Evolutionary conservation across 73 alveolate genomes (phyloP), one percentile per base, ranked within the genome.

Genomic region (Stentor roeselii): DNA sequence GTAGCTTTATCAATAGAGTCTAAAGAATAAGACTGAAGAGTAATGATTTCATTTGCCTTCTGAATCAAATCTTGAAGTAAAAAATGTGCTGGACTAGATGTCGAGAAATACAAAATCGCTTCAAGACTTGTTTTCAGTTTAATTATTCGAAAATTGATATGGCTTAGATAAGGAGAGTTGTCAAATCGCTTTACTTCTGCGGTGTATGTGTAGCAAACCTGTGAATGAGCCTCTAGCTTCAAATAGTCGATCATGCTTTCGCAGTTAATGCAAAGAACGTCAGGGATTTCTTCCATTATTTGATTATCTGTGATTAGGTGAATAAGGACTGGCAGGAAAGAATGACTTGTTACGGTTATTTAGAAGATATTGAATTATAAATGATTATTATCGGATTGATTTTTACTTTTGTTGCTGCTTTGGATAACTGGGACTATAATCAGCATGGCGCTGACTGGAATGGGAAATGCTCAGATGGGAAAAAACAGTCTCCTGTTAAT

Each of bases 371-470:
- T n/a, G n/a, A n/a, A n/a, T n/a, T n/a, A n/a, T n/a, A n/a, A n/a
- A n/a, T n/a, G n/a, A n/a, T n/a, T n/a, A n/a, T n/a, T n/a, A n/a
- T n/a, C n/a, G n/a, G n/a, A n/a, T n/a, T n/a, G n/a, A n/a, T n/a
- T n/a, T n/a, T n/a, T n/a, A n/a, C n/a, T n/a, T n/a, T n/a, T n/a
- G n/a, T n/a, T n/a, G n/a, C n/a, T n/a, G n/a, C n/a, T n/a, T n/a
- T n/a, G n/a, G n/a, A n/a, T n/a, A n/a, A n/a, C n/a, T 67, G 80
- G 80, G 80, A 67, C 37, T 67, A 67, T 2, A 27, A 36, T 0
- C n/a, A 32, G 27, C 21, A 67, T 34, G 80, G 80, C 0, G 41
- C 41, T 21, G 41, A 67, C 41, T 67, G 80, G 80, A 34, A n/a
- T 67, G 80, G 42, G 27, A 67, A 21, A 32, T 67, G 80, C 80